A percentile compares a stretch with the other conserved stretches of the same genome.
These are phyloP conservation scores for Cytospora mali DNA, from an alignment of 2,329 filamentous ascomycete genomes.

Conservation along the genomic window DNA sequence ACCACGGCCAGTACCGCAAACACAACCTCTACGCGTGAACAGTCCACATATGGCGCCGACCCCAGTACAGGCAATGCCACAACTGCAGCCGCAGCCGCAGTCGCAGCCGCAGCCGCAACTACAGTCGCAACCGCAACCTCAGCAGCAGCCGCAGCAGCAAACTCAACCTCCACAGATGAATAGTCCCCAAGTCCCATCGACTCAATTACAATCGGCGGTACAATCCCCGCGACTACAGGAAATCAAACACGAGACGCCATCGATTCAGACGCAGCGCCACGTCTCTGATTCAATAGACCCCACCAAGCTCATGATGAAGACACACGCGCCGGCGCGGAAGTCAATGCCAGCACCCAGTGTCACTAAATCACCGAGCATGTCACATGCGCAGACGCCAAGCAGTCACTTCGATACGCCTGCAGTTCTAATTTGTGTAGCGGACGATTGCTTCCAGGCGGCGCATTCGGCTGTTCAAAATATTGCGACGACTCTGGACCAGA, in stretches of 20 bases:
- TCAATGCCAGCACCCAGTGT: constrained; percentile 34
- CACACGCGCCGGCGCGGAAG: constrained; percentile 26
- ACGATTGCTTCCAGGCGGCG: constrained; percentile 74
- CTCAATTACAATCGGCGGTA: constrained; percentile 7
- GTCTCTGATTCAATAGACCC: constrained; percentile 24
- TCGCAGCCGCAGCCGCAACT: constrained; percentile 9
- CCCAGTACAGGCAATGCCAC: constrained; percentile 27
- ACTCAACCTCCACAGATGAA: constrained; percentile 4
- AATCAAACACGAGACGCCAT: constrained; percentile 1
- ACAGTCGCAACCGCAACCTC: too few species aligned
- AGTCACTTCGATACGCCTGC: constrained; percentile 55
- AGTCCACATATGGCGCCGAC: constrained; percentile 19
- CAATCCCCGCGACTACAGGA: constrained; percentile 14
- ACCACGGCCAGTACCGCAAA: constrained; percentile 19
- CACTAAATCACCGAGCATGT: constrained; percentile 41
- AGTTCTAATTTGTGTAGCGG: constrained; percentile 70
- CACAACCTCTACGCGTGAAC: constrained; percentile 22
- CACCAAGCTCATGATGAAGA: constrained; percentile 27
- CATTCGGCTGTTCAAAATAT: constrained; percentile 55
- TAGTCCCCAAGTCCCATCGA: constrained; percentile 15
- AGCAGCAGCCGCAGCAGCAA: constrained; percentile 9
- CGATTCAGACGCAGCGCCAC: constrained; percentile 3
- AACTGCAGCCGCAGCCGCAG: constrained; percentile 15
- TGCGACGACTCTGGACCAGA: constrained; percentile 52
- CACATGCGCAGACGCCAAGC: constrained; percentile 33